Conservation (phyloP, 768 basidiomycete species). For the Hemileccinum impolitum region DNA sequence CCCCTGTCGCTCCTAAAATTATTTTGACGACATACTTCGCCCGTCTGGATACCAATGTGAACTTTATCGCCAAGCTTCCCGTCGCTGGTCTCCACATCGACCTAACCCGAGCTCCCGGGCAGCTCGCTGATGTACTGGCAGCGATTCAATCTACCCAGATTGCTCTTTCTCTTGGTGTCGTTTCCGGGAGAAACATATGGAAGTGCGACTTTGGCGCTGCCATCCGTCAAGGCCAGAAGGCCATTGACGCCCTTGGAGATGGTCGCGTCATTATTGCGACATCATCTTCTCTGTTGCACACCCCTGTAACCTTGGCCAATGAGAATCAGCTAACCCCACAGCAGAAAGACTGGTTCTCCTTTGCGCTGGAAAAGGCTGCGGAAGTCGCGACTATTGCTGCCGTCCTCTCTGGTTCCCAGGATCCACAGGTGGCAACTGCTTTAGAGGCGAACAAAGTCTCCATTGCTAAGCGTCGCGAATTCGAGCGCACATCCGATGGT, state of each 20-base stretch:
- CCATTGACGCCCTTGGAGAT: constrained; percentile 75
- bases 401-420: constrained; percentile 81
- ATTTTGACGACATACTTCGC: constrained; percentile 95
- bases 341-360: constrained; percentile 98
- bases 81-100: constrained; percentile 95
- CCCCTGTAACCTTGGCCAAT: constrained; percentile 89
- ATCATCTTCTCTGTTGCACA: constrained; percentile 97
- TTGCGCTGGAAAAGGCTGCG: constrained; percentile 91
- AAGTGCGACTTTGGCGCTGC: constrained; percentile 90
- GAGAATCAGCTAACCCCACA: constrained; percentile 88
- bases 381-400: constrained; percentile 90
- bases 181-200: constrained; percentile 99
- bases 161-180: constrained; percentile 87
- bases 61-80: constrained; percentile 87
- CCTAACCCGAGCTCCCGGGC: constrained; percentile 87
- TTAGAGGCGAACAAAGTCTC: constrained; percentile 88
- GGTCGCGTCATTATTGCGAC: constrained; percentile 92
- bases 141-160: constrained; percentile 83
- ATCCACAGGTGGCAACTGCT: constrained; percentile 61
- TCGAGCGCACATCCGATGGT: constrained; percentile 91
- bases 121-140: constrained; percentile 77
- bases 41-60: constrained; percentile 89
- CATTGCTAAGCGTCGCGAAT: constrained; percentile 91
- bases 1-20: constrained; percentile 84
- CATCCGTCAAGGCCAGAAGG: constrained; percentile 80